phyloP scores from a whole-genome alignment of 192 early-diverging fungal species.

The Glomus cerebriforme region DNA sequence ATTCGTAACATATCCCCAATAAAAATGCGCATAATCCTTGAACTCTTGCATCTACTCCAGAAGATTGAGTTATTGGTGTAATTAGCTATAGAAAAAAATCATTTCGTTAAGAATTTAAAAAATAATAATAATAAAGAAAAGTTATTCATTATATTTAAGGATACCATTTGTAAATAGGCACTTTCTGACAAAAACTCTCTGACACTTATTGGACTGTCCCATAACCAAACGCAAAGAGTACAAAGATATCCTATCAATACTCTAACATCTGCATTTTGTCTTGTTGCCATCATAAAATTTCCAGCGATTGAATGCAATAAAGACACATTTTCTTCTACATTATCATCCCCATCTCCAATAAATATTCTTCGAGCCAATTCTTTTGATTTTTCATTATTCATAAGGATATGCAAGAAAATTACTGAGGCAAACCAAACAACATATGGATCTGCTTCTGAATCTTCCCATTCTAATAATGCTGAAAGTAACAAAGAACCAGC shows the following conservation, averaged over 20 bases:
- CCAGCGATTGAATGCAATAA: slow-evolving; percentile 86
- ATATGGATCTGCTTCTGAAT: slow-evolving; percentile 75
- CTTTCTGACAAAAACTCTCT: slow-evolving; percentile 86
- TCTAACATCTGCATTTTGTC: slow-evolving; percentile 65
- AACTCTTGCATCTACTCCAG: slow-evolving; percentile 79
- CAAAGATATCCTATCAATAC: slow-evolving; percentile 77
- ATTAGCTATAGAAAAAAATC: slow-evolving; percentile 63
- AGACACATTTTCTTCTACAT: slow-evolving; percentile 77
- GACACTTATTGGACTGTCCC: slow-evolving; percentile 77
- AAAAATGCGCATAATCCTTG: slow-evolving; percentile 91
- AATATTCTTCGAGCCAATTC: slow-evolving; percentile 71
- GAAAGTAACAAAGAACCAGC: slow-evolving; percentile 87
- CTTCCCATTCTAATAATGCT: slow-evolving; percentile 77
- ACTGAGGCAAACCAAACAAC: slow-evolving; percentile 87
- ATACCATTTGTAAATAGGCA: slow-evolving; percentile 87
- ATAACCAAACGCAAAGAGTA: slow-evolving; percentile 85
- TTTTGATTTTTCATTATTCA: slow-evolving; percentile 75
- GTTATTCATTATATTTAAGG: neutral
- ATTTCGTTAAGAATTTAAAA: slow-evolving; percentile 2
- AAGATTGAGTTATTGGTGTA: slow-evolving; percentile 85
- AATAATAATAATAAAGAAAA: neutral
- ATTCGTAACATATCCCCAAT: slow-evolving; percentile 85
- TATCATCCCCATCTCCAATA: slow-evolving; percentile 64
- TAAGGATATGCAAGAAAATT: slow-evolving; percentile 78
- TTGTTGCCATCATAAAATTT: slow-evolving; percentile 67